Percentiles rank a stretch among this genome's conserved stretches.
phyloP scores from a whole-genome alignment of 139 green algal genomes.

The Chlorella sp. region DNA sequence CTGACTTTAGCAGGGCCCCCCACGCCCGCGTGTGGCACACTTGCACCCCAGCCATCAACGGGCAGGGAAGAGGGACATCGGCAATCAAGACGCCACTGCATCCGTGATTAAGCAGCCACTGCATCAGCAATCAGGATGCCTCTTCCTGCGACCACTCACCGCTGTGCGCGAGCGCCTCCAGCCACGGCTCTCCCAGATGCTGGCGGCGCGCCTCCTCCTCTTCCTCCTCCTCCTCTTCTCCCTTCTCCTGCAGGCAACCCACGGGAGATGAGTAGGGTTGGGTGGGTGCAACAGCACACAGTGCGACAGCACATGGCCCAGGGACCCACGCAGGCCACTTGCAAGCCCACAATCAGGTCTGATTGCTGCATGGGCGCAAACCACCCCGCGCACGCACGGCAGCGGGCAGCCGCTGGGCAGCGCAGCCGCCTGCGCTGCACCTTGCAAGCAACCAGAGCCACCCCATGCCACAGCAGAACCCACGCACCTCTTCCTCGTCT shows the following conservation, averaged over 20 bases:
- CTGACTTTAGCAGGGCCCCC: too few species aligned
- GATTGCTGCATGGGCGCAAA: background rate
- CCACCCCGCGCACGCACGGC: background rate
- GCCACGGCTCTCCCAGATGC: conserved; percentile 50
- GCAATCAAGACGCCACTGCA: too few species aligned
- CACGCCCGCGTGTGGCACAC: too few species aligned
- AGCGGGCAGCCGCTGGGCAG: background rate
- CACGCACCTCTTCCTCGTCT: conserved; percentile 17
- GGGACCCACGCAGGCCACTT: background rate
- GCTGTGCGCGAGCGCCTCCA: conserved; percentile 40
- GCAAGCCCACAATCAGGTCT: background rate
- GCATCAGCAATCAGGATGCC: too few species aligned
- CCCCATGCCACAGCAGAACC: background rate
- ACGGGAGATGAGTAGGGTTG: background rate
- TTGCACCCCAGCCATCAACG: too few species aligned
- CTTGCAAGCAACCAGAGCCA: background rate
- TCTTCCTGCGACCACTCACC: too few species aligned
- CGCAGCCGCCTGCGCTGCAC: background rate
- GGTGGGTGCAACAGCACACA: background rate
- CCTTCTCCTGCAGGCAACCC: conserved; percentile 22
- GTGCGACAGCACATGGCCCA: background rate
- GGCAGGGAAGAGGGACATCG: too few species aligned
- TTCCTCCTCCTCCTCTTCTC: conserved; percentile 34
- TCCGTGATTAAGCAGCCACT: too few species aligned
- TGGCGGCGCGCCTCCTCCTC: conserved; percentile 1